Evolutionary conservation across 139 green algal species (phyloP).

Genomic region (Ulvella scutata): DNA sequence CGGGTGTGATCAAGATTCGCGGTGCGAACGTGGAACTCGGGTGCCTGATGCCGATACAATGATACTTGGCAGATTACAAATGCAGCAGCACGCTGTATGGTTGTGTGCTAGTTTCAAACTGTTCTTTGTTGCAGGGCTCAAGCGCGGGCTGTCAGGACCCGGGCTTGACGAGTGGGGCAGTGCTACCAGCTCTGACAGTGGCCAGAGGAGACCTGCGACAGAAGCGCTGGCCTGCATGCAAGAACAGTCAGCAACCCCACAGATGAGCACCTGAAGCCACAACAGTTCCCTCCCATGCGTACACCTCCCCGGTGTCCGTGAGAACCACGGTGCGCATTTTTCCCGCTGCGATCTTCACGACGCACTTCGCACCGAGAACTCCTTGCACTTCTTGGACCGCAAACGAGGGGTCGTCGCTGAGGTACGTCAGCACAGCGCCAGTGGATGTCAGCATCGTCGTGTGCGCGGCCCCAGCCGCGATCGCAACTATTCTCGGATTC

Average conservation of each 20-base stretch:
- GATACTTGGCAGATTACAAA: no score
- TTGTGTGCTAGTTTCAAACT: background rate
- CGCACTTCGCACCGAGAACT: slow-evolving; percentile 35
- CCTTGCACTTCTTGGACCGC: slow-evolving; percentile 42
- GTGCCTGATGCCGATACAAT: no score
- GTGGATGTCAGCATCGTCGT: slow-evolving; percentile 36
- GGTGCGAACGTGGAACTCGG: no score
- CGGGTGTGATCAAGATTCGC: no score
- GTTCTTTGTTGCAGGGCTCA: background rate
- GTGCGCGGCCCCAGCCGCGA: slow-evolving; percentile 53
- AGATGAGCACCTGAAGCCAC: background rate
- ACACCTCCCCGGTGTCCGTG: slow-evolving; percentile 61
- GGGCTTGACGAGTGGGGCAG: background rate
- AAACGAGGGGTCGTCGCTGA: slow-evolving; percentile 20
- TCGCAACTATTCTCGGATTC: slow-evolving; percentile 32
- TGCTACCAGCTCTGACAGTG: background rate
- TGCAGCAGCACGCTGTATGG: background rate
- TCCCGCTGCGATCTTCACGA: slow-evolving; percentile 51
- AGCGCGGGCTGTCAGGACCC: background rate
- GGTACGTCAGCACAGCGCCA: slow-evolving; percentile 58
- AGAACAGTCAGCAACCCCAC: background rate
- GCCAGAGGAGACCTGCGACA: background rate
- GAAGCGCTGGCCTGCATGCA: background rate
- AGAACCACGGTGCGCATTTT: slow-evolving; percentile 74
- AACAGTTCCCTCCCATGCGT: slow-evolving; percentile 55